Evolutionary conservation across 2,329 filamentous ascomycete species (phyloP), one percentile per base, ranked within the genome.

Genomic region (Ceratocystis eucalypticola): DNA sequence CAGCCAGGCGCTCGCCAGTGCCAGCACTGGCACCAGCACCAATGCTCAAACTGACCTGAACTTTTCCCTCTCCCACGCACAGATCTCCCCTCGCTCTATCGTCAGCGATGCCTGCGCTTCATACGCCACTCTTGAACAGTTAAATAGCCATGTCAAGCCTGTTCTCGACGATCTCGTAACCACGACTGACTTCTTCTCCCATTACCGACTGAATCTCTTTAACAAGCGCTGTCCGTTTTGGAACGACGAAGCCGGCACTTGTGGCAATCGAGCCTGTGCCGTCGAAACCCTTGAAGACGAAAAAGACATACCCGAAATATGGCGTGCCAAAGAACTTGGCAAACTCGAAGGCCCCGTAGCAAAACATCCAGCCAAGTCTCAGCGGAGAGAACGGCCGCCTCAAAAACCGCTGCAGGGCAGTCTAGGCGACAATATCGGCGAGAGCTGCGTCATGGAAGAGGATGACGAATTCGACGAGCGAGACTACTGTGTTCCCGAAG

Each of bases 361-460:
- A n/a, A 84, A 87, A 69, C 94, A 99, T 74, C 94, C 94, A 0
- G 88, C 86, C 3, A 88, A 84, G 74, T 84, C 83, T 70, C 81
- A 87, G 67, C 90, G 92, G 73, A 80, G 81, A 71, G 86, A 91
- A 73, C 80, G 87, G 62, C 86, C 85, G 2, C 20, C 55, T 30
- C 77, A 88, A 71, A 82, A 84, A 66, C 94, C 94, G 22, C 78
- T 97, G 5, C 85, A 91, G 71, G 93, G 93, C 17, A 82, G 86
- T 71, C 77, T 99, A 7, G 94, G 94, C 61, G 90, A 92, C 64
- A 79, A 87, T 66, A 93, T 96, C 0, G 91, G 90, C 64, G 94
- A 99, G 78, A 96, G 90, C 75, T 99, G 94, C 74, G 91, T 99
- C 59, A 87, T 97, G 20, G 94, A 99, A 77, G 96, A 96, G 73